Percentiles rank a stretch among this genome's conserved stretches.
Evolutionary conservation across 2,329 filamentous ascomycete species (phyloP).

Genomic region (Fusarium mexicanum): DNA sequence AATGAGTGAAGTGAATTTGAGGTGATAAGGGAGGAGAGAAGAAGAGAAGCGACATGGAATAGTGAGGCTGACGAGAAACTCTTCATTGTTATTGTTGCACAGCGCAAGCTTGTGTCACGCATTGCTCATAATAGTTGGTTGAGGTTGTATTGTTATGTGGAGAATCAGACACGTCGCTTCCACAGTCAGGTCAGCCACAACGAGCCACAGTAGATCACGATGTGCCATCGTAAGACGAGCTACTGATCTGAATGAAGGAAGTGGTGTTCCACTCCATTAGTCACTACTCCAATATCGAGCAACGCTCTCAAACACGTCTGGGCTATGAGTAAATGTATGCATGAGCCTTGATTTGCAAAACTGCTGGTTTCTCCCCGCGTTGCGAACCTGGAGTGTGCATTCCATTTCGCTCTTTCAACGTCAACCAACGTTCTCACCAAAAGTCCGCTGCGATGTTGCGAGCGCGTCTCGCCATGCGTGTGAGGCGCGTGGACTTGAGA

Average conservation of each 20-base stretch:
- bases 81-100: background rate
- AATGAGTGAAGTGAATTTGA: background rate
- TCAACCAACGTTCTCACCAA: too few relatives aligned
- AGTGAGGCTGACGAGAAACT: background rate
- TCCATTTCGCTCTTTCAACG: too few relatives aligned
- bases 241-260: background rate
- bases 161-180: background rate
- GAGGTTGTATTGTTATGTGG: background rate
- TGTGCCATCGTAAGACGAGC: background rate
- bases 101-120: background rate
- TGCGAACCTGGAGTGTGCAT: too few relatives aligned
- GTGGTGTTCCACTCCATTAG: background rate
- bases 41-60: background rate
- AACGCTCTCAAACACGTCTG: background rate
- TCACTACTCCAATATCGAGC: rapidly evolving
- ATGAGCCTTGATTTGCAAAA: too few relatives aligned
- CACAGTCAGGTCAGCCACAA: background rate
- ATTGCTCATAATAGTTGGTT: background rate
- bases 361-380: too few relatives aligned
- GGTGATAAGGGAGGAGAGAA: background rate
- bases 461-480: too few relatives aligned
- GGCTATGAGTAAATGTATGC: rapidly evolving
- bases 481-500: too few relatives aligned
- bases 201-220: background rate
- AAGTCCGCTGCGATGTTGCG: too few relatives aligned